Evolutionary conservation across 129 eudicot genomes (phyloP), one percentile per base, ranked within the genome.

Genomic region (Pseudognaphalium luteoalbum): DNA sequence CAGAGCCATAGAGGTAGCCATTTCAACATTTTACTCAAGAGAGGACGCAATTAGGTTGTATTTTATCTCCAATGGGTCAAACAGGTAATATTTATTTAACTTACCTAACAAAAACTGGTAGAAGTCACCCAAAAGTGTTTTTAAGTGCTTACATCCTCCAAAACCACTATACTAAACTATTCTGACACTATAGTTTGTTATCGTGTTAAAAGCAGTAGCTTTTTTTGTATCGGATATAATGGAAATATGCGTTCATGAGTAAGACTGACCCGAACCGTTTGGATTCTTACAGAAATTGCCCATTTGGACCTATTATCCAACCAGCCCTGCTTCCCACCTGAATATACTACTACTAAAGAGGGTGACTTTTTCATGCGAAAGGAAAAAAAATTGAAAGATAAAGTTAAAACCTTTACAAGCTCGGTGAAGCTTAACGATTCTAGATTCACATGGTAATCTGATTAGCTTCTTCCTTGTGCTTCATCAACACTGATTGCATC

Each of bases 401-500:
- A 58, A 7, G 15, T 37, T 9, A 33, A 62, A 12, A 78, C 21
- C 41, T 44, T 29, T 12, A 20, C 59, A n/a, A 29, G n/a, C 29
- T 39, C 5, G 25, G 41, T 6, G 15, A 68, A 58, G 16, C 39
- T 42, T 30, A 47, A 34, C 28, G 28, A 65, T 35, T 39, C 64
- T 21, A 4, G 47, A 11, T 54, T 66, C 66, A 66, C 28, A 12
- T 29, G 67, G 35, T 51, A 50, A 25, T 72, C 59, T 25, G 78
- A 62, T 51, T 25, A 78, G 88, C 80, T 74, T 81, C 83, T 66
- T 85, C 82, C 70, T 73, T 79, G 56, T 85, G 87, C 16, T 84
- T 68, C 68, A 69, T 61, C 17, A 83, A 21, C 68, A 79, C 66
- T 59, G 88, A 79, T 80, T 87, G 88, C 77, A 93, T 83, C 52